Percentiles rank a stretch among this genome's conserved stretches.
Conservation (phyloP, 768 basidiomycete species). For the Floccularia luteovirens region DNA sequence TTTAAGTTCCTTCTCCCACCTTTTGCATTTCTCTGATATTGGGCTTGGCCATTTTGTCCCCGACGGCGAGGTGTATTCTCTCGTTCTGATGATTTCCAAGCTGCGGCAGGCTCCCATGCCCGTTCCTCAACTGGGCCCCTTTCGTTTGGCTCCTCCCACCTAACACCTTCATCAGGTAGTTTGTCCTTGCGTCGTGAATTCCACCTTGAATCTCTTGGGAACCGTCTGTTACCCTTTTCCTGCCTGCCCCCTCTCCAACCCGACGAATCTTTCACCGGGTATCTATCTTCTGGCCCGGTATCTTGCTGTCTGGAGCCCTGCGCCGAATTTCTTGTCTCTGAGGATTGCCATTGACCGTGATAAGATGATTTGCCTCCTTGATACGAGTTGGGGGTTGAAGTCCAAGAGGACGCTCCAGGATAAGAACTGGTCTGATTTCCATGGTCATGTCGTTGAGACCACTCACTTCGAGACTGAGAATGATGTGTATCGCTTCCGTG, state of each 20-base stretch:
- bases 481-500: background rate
- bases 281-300: slow-evolving; percentile 13
- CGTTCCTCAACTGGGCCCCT: slow-evolving; percentile 35
- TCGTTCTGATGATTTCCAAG: slow-evolving; percentile 48
- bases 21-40: slow-evolving; percentile 21
- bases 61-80: slow-evolving; percentile 28
- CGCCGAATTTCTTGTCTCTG: slow-evolving; percentile 14
- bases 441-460: background rate
- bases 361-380: background rate
- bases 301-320: slow-evolving; percentile 29
- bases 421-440: background rate
- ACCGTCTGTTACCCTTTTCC: slow-evolving; percentile 28
- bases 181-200: slow-evolving; percentile 40
- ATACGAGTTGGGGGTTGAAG: background rate
- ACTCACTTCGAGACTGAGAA: background rate
- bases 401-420: background rate
- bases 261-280: slow-evolving; percentile 22
- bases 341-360: slow-evolving; percentile 12
- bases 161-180: slow-evolving; percentile 22
- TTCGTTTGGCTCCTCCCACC: slow-evolving; percentile 18
- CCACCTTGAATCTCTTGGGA: slow-evolving; percentile 47
- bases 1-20: slow-evolving; percentile 23
- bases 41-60: slow-evolving; percentile 27
- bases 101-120: slow-evolving; percentile 66
- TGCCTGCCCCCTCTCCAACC: slow-evolving; percentile 31